These are phyloP conservation scores for Raphanus hybrid DNA, from an alignment of 441 rosid genomes.

Conservation along the genomic window DNA sequence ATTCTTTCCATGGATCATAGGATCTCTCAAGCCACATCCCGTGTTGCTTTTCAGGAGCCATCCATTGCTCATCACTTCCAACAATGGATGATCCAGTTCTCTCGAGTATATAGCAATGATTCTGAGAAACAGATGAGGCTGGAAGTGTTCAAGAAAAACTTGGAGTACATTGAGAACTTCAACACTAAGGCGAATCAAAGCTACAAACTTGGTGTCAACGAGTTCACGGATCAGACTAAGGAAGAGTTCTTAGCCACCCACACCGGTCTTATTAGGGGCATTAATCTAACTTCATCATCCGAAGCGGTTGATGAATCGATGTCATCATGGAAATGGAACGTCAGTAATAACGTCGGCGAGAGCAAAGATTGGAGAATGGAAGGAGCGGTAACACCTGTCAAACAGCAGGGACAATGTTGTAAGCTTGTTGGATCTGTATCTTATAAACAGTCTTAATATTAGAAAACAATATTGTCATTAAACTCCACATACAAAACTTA, in stretches of 20 bases:
- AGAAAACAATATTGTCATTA: not conserved
- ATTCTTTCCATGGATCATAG: not conserved
- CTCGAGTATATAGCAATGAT: slow-evolving; percentile 9
- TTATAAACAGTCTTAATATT: not conserved
- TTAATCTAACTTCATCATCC: not conserved
- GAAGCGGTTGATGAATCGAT: not conserved
- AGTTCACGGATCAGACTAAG: not conserved
- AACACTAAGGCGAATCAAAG: not conserved
- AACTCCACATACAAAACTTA: slow-evolving; percentile 6
- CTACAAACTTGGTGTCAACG: slow-evolving; percentile 22
- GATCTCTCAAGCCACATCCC: slow-evolving; percentile 16
- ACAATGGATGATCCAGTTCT: slow-evolving; percentile 5
- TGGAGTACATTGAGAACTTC: not conserved
- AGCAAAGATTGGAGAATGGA: slow-evolving; percentile 11
- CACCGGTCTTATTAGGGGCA: not conserved
- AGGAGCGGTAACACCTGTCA: slow-evolving; percentile 10
- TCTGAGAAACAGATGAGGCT: slow-evolving; percentile 9
- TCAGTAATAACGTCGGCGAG: not conserved
- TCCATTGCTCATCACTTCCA: not conserved
- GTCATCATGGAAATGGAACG: slow-evolving; percentile 10
- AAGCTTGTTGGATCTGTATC: not conserved
- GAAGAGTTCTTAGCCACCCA: slow-evolving; percentile 11
- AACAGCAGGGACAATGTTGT: not conserved
- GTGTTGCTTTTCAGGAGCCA: not conserved
- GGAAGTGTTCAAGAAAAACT: slow-evolving; percentile 12